Base-by-base conservation (phyloP, 495 filamentous ascomycete species). In the Hypomontagnella submonticulosa region DNA sequence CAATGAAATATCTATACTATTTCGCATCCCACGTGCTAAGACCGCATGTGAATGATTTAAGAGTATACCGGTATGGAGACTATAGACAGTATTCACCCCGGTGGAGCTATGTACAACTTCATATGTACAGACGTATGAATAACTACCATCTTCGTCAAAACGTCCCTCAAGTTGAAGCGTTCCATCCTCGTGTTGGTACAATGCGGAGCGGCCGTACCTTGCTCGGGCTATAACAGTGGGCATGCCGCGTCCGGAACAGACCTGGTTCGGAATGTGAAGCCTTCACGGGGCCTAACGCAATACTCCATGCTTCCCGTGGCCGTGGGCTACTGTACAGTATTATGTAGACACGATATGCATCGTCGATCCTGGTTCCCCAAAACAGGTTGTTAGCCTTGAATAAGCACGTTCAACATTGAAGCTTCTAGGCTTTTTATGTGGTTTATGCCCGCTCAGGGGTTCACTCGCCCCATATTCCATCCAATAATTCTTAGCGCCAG, bases 381-480 rank as follows among this genome's bases (percentile, higher is more conserved):
- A 67, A 57, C 16, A 47, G 48, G 47, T 52, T 48, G 27, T 27
- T 57, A 41, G 52, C 57, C 62, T 54, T 53, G 57, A 58, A 67
- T 48, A 57, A 61, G 48, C 19, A 13, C 15, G 30, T 13, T 16
- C 23, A 47, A 5, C 53, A 13, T 57, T 27, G 34, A 53, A 19
- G 57, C 56, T 62, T 61, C 52, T 49, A 48, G 52, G 48, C 40
- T 30, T 61, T 30, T 13, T 52, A 37, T 36, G 20, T 43, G 32
- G 37, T 42, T 57, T 50, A 56, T 56, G 27, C 19, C 34, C 34
- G 40, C 53, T 62, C 64, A 67, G 64, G 64, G 64, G 64, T 58
- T 62, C 34, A 42, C 34, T 48, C 18, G 47, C 54, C 48, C 53
- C 48, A 63, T 58, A 63, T 49, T 49, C 20, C n/a, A 46, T 68